A percentile compares a stretch with the other conserved stretches of the same genome.
phyloP scores from a whole-genome alignment of 352 stramenopile species.

The Globisporangium paroecandrum region DNA sequence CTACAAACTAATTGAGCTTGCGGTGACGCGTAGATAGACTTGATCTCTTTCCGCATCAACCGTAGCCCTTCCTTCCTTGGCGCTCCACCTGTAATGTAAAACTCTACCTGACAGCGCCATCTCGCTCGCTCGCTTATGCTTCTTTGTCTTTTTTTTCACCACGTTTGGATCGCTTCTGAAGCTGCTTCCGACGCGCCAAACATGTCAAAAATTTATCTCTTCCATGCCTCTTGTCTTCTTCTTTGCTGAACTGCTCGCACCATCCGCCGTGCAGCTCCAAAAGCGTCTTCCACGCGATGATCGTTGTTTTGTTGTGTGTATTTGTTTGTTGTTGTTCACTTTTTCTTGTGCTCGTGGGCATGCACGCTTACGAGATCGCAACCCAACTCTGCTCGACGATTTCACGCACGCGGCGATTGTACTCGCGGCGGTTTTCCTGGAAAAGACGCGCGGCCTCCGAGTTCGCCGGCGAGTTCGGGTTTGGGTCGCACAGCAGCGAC shows the following conservation, averaged over 20 bases:
- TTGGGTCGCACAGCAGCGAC: conserved; percentile 98
- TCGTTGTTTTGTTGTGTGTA: neutral
- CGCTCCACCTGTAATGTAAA: neutral
- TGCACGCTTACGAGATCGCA: conserved; percentile 52
- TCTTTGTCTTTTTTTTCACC: neutral
- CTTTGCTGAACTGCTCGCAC: neutral
- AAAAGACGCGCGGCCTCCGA: conserved; percentile 97
- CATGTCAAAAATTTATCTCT: neutral
- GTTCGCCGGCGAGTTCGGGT: conserved; percentile 98
- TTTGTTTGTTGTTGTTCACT: neutral
- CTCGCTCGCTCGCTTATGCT: neutral
- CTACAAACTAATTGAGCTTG: no score
- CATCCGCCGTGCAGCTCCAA: neutral
- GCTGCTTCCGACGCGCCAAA: neutral
- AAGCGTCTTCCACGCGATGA: neutral
- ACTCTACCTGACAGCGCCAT: neutral
- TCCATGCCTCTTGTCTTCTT: neutral
- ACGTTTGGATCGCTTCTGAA: neutral
- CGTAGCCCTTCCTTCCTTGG: no score
- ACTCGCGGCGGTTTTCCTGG: conserved; percentile 98
- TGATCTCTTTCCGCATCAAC: no score
- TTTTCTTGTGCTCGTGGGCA: neutral
- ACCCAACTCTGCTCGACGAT: conserved; percentile 99
- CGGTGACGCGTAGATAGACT: no score
- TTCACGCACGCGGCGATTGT: conserved; percentile 98